Evolutionary conservation across 768 basidiomycete species (phyloP), one percentile per base, ranked within the genome.

Genomic region (Mycena haematopus): DNA sequence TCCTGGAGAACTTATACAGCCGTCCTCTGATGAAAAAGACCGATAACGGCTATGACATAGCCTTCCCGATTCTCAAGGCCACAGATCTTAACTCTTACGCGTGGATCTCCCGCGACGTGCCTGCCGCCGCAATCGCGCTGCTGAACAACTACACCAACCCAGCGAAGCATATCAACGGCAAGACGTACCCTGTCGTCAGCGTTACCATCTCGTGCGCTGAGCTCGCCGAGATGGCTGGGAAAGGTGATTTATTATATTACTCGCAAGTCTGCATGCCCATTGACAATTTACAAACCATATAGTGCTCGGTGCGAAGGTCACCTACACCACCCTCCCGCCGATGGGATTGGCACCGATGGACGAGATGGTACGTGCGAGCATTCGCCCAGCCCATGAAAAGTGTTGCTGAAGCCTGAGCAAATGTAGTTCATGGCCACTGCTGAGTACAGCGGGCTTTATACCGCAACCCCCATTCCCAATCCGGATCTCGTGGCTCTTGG

Each of bases 101-200:
- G 7, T 59, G 58, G 58, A 25, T 52, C 21, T 17, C 25, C 14
- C 58, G 58, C 58, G 50, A 52, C 14, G 40, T 44, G 2, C 58
- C 58, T 15, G 50, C 50, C 10, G 49, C 58, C 1, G 51, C 22
- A 2, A 50, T 59, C 29, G 58, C 51, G 22, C 49, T 59, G 13
- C 38, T 59, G 29, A 59, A 52, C 19, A 42, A 51, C 58, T 59
- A 59, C 29, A 50, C 47, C 5, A 47, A 58, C 49, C 36, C 58
- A 27, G 33, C 49, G 19, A 59, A 52, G 29, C 8, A 51, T 5
- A 45, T 59, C 25, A 31, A 31, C 15, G 57, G 57, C 17, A 53
- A 54, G 21, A 10, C 35, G 21, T 64, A 52, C 35, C 57, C 56
- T 4, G 35, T 64, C 25, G 57, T 58, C 7, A 58, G 22, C 19